Conservation (phyloP, 129 eudicot genomes). For the Chrysanthemum lavandulifolium region DNA sequence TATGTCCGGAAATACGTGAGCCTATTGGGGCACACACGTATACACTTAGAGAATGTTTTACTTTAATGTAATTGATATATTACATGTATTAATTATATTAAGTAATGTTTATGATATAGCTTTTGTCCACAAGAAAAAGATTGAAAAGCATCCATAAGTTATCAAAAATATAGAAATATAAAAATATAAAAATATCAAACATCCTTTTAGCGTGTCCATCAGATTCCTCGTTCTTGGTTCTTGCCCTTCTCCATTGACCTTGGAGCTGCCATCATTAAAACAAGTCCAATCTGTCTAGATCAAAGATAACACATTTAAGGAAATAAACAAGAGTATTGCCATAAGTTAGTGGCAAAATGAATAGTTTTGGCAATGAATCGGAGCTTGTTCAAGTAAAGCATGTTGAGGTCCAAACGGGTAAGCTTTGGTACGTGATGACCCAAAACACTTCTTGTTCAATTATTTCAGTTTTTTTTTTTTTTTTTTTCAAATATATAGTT, state of each 20-base stretch:
- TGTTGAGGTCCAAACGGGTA: not conserved
- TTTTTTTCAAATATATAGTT: no score
- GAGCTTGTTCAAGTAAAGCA: no score
- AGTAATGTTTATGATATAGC: no score
- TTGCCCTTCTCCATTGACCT: slow-evolving; percentile 61
- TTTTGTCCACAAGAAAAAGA: not conserved
- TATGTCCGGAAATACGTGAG: no score
- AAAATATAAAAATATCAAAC: not conserved
- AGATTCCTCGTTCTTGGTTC: slow-evolving; percentile 30
- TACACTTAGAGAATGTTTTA: no score
- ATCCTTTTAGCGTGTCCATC: slow-evolving; percentile 25
- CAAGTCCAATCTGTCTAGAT: slow-evolving; percentile 1
- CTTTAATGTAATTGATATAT: no score
- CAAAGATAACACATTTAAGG: not conserved
- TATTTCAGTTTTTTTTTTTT: no score
- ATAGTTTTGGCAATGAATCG: not conserved
- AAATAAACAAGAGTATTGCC: not conserved
- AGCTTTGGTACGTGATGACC: not conserved
- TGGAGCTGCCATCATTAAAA: slow-evolving; percentile 58
- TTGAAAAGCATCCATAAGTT: slow-evolving; percentile 8
- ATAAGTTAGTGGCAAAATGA: not conserved
- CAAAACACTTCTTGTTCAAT: not conserved
- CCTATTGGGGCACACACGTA: no score
- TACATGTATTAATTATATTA: no score
- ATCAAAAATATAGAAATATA: not conserved